phyloP scores from a whole-genome alignment of 495 filamentous ascomycete genomes.

The Acidiella bohemica region DNA sequence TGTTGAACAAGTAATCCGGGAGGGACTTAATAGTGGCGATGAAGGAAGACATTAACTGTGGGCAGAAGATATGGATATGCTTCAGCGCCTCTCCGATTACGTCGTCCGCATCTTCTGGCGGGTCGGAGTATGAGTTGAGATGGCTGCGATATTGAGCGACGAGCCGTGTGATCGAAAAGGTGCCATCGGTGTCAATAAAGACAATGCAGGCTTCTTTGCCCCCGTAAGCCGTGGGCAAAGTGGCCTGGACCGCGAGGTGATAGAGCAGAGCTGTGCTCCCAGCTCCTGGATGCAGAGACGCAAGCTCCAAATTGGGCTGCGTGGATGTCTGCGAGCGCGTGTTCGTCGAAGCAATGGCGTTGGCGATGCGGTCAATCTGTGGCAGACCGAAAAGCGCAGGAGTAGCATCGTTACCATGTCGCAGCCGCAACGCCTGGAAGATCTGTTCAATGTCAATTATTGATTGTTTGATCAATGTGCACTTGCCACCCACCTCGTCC shows the following conservation, averaged over 20 bases:
- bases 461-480: too few species aligned
- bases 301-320: conserved; percentile 44
- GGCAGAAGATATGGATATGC: conserved; percentile 42
- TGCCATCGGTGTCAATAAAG: conserved; percentile 55
- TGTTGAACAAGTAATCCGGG: conserved; percentile 39
- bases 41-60: conserved; percentile 39
- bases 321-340: conserved; percentile 24
- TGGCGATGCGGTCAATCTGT: conserved; percentile 37
- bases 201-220: conserved; percentile 49
- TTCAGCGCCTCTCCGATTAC: conserved; percentile 22
- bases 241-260: conserved; percentile 44
- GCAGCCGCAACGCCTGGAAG: conserved; percentile 3
- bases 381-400: conserved; percentile 32
- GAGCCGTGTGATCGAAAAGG: conserved; percentile 51
- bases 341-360: not conserved
- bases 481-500: conserved; percentile 41
- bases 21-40: conserved; percentile 39
- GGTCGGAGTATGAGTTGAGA: too few species aligned
- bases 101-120: conserved; percentile 8
- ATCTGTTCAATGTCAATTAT: conserved; percentile 4
- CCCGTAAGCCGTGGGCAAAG: conserved; percentile 37
- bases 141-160: conserved; percentile 11
- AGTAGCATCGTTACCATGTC: conserved; percentile 17
- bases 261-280: conserved; percentile 59
- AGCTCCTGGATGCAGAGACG: conserved; percentile 39